Percentiles rank a stretch among this genome's conserved stretches.
Evolutionary conservation across 176 grass and related monocot genomes (phyloP).

Genomic region (Hyparrhenia diplandra): DNA sequence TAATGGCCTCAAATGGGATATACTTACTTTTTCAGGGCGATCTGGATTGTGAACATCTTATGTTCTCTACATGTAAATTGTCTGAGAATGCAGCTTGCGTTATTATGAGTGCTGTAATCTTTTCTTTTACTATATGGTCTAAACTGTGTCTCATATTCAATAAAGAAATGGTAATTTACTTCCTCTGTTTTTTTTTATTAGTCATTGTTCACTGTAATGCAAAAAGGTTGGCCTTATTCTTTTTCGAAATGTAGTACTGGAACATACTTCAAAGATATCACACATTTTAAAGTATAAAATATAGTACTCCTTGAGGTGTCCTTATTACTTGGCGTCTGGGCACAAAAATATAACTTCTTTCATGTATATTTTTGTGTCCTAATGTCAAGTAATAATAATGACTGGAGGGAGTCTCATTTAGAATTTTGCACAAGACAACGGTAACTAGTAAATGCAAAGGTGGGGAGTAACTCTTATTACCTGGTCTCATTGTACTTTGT

Average conservation of each 20-base stretch:
- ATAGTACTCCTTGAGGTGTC: too few species aligned
- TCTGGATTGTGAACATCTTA: background rate
- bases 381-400: background rate
- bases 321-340: background rate
- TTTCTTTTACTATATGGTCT: background rate
- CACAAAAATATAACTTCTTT: too few species aligned
- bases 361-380: background rate
- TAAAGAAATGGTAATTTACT: background rate
- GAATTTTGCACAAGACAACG: background rate
- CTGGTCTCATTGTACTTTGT: background rate
- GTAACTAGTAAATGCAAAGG: background rate
- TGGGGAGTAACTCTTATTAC: background rate
- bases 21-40: background rate
- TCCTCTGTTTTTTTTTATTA: background rate
- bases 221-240: background rate
- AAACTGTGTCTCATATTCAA: background rate
- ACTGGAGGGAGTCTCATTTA: background rate
- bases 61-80: background rate
- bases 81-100: conserved; percentile 8
- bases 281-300: too few species aligned
- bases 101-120: background rate
- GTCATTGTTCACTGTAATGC: background rate
- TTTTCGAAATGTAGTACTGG: background rate
- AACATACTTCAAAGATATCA: too few species aligned
- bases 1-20: background rate